Evolutionary conservation across 352 stramenopile genomes (phyloP).

Genomic region (Phytophthora melonis): DNA sequence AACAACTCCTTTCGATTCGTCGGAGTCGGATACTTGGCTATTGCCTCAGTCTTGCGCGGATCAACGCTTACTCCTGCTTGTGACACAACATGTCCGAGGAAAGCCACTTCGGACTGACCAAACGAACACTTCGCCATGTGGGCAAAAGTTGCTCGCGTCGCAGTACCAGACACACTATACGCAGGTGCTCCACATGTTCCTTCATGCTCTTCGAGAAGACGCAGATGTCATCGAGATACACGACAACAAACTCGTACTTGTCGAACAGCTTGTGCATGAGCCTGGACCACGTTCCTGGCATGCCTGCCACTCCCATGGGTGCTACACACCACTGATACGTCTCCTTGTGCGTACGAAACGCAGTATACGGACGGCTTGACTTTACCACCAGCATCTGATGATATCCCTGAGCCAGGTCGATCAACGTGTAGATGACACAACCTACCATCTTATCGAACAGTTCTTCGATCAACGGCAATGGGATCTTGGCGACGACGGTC

Average conservation of each 20-base stretch:
- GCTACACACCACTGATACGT: slow-evolving; percentile 56
- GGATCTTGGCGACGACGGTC: too few species aligned
- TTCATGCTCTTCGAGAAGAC: too few species aligned
- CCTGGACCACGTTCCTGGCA: slow-evolving; percentile 48
- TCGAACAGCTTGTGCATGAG: slow-evolving; percentile 48
- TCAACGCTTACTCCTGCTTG: slow-evolving; percentile 14
- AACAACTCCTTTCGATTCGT: slow-evolving; percentile 34
- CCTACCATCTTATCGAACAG: too few species aligned
- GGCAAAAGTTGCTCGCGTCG: slow-evolving; percentile 28
- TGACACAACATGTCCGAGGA: slow-evolving; percentile 41
- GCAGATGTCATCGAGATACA: too few species aligned
- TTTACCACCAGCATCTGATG: slow-evolving; percentile 37
- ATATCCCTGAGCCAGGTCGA: slow-evolving; percentile 45
- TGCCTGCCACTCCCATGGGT: slow-evolving; percentile 50
- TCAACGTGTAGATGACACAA: too few species aligned
- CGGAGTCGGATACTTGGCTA: too few species aligned
- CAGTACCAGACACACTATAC: too few species aligned
- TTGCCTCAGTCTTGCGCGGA: too few species aligned
- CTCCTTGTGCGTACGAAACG: slow-evolving; percentile 43
- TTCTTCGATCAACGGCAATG: too few species aligned
- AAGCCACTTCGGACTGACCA: slow-evolving; percentile 22
- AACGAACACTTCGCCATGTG: slow-evolving; percentile 39
- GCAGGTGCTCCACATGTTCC: too few species aligned
- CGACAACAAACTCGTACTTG: too few species aligned
- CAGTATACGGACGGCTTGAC: slow-evolving; percentile 35